Base-by-base conservation (phyloP, 352 stramenopile species). In the Globisporangium camurandrum region DNA sequence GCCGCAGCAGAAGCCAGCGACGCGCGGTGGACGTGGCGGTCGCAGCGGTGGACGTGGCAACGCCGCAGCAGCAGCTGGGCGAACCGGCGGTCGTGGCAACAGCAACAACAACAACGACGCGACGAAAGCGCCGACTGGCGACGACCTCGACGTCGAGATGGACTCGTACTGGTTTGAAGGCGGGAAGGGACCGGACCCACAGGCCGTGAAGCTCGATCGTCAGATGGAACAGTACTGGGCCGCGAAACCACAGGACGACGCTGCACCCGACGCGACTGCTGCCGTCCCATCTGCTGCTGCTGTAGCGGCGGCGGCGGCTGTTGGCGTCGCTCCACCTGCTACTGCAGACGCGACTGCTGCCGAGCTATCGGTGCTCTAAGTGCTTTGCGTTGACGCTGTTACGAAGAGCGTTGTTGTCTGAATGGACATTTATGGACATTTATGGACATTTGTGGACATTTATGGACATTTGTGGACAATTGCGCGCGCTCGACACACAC, bases 141-240 rank as follows among this genome's bases (percentile, higher is more conserved):
- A 90, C 37, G 83, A 95, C 46, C 64, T 95, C 39, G 85, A 95
- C 48, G 68, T 89, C 49, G 80, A 95, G 46, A 92, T 95, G 83
- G 85, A 93, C 54, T 51, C 71, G 56, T 95, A 96, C 63, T 96
- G 86, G 86, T 75, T 89, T 48, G 56, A 89, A 54, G 86, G 75
- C 20, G 86, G 86, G 24, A 96, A 96, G 59, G 86, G 86, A 23
- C 86, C 84, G 9, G 84, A 96, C 51, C 86, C 86, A 7, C 83
- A 95, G 58, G 69, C 78, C 16, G 71, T 58, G 24, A 66, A 81
- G 34, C 61, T 96, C 39, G 84, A 96, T 53, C 79, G 81, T 31
- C 78, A 93, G 50, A 88, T 96, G 75, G 86, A 96, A 31, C 64
- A 86, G 36, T 96, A 96, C 68, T 96, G 86, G 86, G 84, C 81